Conservation (phyloP, 768 basidiomycete genomes). For the Xerocomellus chrysenteron region DNA sequence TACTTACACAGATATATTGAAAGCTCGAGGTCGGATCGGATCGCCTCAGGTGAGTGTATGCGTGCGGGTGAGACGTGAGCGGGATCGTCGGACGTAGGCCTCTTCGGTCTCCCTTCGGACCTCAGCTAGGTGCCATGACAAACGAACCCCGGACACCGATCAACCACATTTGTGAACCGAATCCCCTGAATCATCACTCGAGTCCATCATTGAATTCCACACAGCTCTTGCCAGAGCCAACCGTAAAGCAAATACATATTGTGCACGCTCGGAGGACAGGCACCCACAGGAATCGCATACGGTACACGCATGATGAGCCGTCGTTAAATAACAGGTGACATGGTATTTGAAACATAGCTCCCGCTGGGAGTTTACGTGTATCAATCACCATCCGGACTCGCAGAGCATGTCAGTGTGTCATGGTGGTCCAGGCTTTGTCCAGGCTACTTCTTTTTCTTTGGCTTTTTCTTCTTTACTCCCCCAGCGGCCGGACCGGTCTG, state of each 20-base stretch:
- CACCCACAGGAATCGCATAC: background rate
- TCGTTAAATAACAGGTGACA: slow-evolving; percentile 6
- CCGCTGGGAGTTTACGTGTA: background rate
- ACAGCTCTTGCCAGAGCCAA: slow-evolving; percentile 4
- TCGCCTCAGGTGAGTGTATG: slow-evolving; percentile 24
- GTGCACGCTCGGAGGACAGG: background rate
- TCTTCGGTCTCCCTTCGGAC: background rate
- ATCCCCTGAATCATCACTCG: background rate
- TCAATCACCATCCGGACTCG: slow-evolving; percentile 12
- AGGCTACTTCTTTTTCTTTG: slow-evolving; percentile 71
- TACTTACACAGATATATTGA: slow-evolving; percentile 13
- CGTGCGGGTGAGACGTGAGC: slow-evolving; percentile 6
- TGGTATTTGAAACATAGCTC: slow-evolving; percentile 1
- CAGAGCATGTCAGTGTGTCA: slow-evolving; percentile 8
- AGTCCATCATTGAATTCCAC: background rate
- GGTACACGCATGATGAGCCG: background rate
- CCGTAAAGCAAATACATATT: background rate
- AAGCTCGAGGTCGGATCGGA: slow-evolving; percentile 5
- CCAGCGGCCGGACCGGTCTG: slow-evolving; percentile 44
- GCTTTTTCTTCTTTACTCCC: slow-evolving; percentile 81
- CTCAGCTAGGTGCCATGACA: slow-evolving; percentile 7
- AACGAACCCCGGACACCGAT: slow-evolving; percentile 26
- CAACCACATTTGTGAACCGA: background rate
- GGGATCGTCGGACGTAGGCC: background rate
- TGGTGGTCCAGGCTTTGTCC: slow-evolving; percentile 11